Base-by-base conservation (phyloP, 2,329 filamentous ascomycete genomes). In the Apiospora marii region DNA sequence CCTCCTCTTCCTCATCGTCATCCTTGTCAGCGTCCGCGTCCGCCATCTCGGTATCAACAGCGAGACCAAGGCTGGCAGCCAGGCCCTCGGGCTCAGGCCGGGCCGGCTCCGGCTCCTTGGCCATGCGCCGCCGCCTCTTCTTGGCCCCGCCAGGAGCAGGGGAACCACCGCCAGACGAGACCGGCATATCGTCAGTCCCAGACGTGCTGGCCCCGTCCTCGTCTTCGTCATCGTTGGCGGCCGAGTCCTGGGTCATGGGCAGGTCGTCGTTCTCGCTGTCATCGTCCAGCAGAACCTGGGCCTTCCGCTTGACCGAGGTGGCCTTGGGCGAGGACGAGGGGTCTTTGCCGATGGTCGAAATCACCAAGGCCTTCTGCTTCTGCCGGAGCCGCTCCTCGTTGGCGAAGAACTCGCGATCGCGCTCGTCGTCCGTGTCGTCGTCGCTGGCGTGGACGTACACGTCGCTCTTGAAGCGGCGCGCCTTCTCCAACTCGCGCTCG, bases 361-460 rank as follows among this genome's bases (percentile, higher is more conserved):
- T 83, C 0, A 81, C 82, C 19, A 80, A 80, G 27, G 44, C 41
- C 70, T 82, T 84, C 27, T 85, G 84, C 68, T 88, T 88, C 75
- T 90, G 87, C 68, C 93, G 86, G 73, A 92, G 86, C 22, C 81
- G 82, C 81, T 92, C 91, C 82, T 98, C 95, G 22, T 89, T 87
- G 2, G 88, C 91, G 82, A 96, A 98, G 83, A 98, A 98, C 27
- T 89, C 90, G 30, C 85, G 82, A 69, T 87, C 86, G 22, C 93
- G 90, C 72, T 90, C 89, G 67, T 95, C 94, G 78, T 98, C 94
- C n/a, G 89, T 92, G 76, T 98, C 95, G 70, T 98, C 96, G 80
- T 98, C 96, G 76, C 93, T 94, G 49, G 92, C 91, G 72, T 92
- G 90, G 69, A 99, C 93, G 78, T 91, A 96, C 51, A 96, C 83